Conservation (phyloP, 257 asterid genomes). For the Apocynum venetum region DNA sequence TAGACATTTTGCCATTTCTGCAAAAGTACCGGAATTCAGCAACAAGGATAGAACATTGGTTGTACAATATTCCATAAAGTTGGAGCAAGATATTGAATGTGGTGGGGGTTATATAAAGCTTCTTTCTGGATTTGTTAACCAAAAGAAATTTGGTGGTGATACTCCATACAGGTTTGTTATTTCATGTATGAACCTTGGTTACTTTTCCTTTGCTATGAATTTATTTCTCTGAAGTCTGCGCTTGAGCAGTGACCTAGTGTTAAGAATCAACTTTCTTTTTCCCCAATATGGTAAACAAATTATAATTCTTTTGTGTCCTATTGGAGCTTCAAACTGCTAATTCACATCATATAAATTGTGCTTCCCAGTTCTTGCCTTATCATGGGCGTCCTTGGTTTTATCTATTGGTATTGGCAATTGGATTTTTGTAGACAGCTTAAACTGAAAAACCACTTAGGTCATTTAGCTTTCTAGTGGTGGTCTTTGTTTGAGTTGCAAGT, state of each 20-base stretch:
- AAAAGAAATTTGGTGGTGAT: conserved; percentile 96
- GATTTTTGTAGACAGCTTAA: background rate
- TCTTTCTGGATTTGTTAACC: conserved; percentile 86
- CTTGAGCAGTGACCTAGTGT: background rate
- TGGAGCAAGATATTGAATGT: conserved; percentile 97
- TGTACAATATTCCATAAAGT: conserved; percentile 76
- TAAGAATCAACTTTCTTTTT: no score
- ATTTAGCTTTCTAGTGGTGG: background rate
- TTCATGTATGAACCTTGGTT: background rate
- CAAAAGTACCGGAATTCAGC: conserved; percentile 88
- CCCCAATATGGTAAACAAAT: background rate
- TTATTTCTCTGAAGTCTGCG: background rate
- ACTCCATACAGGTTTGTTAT: conserved; percentile 84
- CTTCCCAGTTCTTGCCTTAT: background rate
- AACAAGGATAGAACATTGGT: conserved; percentile 89
- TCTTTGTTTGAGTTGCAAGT: background rate
- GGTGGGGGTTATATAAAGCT: conserved; percentile 98
- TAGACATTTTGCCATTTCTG: conserved; percentile 81
- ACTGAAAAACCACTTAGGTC: no score
- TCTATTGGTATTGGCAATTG: background rate
- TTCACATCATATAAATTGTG: background rate
- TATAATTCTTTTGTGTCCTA: background rate
- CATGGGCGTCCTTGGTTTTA: background rate
- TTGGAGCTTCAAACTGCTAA: background rate
- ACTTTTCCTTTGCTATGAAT: background rate